Evolutionary conservation across 2,329 filamentous ascomycete genomes (phyloP).

Genomic region (Alternaria postmessia): DNA sequence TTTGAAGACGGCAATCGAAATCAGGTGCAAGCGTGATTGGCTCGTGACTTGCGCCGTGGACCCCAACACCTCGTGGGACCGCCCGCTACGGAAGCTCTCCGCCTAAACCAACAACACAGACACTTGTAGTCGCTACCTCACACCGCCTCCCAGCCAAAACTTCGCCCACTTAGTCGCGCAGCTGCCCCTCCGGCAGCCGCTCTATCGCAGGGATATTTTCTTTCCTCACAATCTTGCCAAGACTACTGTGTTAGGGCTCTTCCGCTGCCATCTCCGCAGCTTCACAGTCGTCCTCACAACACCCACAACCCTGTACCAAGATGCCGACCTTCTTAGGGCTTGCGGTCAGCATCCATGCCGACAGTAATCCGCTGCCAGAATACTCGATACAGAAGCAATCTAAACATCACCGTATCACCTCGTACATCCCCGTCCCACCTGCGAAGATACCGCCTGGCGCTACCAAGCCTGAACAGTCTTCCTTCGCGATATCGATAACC

Average conservation of each 20-base stretch:
- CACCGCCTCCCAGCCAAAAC: constrained; percentile 17
- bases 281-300: constrained; percentile 14
- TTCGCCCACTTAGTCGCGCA: constrained; percentile 23
- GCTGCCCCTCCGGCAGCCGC: constrained; percentile 14
- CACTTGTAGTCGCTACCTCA: constrained; percentile 23
- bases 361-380: constrained; percentile 82
- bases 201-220: constrained; percentile 19
- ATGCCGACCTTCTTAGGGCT: constrained; percentile 98
- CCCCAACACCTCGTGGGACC: constrained; percentile 15
- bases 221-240: constrained; percentile 26
- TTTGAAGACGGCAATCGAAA: constrained; percentile 1
- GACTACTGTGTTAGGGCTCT: constrained; percentile 21
- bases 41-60: constrained; percentile 12
- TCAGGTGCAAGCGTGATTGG: constrained; percentile 19
- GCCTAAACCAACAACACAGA: constrained; percentile 23
- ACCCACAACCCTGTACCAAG: constrained; percentile 5
- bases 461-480: constrained; percentile 86
- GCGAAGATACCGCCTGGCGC: constrained; percentile 74
- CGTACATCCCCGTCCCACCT: constrained; percentile 94
- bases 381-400: constrained; percentile 95
- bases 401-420: constrained; percentile 89
- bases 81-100: constrained; percentile 20
- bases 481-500: constrained; percentile 98
- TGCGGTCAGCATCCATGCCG: constrained; percentile 92
- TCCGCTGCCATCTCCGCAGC: constrained; percentile 20